Evolutionary conservation across 768 basidiomycete genomes (phyloP).

Genomic region (Lentinula boryana): DNA sequence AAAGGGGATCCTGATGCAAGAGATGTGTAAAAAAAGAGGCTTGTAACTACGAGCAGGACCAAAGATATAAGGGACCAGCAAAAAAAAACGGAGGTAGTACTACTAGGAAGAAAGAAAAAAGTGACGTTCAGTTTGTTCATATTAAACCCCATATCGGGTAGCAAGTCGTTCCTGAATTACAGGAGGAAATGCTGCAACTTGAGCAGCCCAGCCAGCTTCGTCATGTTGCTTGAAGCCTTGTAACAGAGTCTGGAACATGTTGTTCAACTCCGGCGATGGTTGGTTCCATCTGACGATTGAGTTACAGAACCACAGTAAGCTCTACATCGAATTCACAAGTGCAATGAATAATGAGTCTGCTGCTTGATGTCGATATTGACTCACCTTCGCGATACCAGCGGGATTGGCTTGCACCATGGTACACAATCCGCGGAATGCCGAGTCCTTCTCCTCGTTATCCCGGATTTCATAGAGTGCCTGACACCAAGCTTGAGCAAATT

Average conservation of each 20-base stretch:
- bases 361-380: conserved; percentile 12
- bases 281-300: conserved; percentile 93
- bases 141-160: conserved; percentile 80
- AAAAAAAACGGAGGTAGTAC: not conserved
- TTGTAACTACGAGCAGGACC: conserved; percentile 3
- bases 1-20: conserved; percentile 43
- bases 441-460: conserved; percentile 99
- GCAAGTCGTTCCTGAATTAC: conserved; percentile 84
- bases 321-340: conserved; percentile 38
- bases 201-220: conserved; percentile 78
- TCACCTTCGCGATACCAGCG: conserved; percentile 84
- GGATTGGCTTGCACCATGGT: conserved; percentile 94
- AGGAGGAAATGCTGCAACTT: conserved; percentile 80
- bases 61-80: not conserved
- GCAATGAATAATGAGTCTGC: too few species aligned
- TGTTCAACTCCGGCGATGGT: conserved; percentile 86
- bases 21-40: conserved; percentile 20
- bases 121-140: conserved; percentile 5
- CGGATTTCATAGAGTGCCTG: conserved; percentile 96
- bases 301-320: conserved; percentile 96
- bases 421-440: conserved; percentile 96
- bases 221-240: conserved; percentile 88
- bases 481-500: conserved; percentile 96
- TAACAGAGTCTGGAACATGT: conserved; percentile 89
- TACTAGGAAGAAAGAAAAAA: conserved; percentile 1